phyloP scores from a whole-genome alignment of 192 early-diverging fungal species.

The Entomortierella chlamydospora region DNA sequence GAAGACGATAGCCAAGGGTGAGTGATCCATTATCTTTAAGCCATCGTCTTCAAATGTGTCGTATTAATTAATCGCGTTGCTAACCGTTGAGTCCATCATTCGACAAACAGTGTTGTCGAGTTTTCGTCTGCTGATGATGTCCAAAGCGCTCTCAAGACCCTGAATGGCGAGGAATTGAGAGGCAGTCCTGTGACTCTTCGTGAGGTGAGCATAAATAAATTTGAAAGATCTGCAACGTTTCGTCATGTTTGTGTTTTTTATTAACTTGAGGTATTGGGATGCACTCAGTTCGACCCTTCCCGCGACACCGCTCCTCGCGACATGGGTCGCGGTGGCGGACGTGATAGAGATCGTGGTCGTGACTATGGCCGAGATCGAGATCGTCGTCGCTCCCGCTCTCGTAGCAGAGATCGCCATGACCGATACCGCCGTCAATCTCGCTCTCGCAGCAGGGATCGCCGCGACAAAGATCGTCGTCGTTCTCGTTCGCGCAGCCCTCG shows the following conservation, averaged over 20 bases:
- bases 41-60: too few relatives aligned
- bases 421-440: slow-evolving; percentile 60
- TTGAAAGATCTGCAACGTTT: too few relatives aligned
- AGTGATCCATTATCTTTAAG: slow-evolving; percentile 7
- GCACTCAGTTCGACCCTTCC: slow-evolving; percentile 41
- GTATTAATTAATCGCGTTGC: too few relatives aligned
- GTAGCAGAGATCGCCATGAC: slow-evolving; percentile 60
- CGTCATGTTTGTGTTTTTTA: too few relatives aligned
- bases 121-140: slow-evolving; percentile 84
- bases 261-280: too few relatives aligned
- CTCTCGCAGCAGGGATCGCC: slow-evolving; percentile 52
- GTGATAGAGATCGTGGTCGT: slow-evolving; percentile 56
- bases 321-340: slow-evolving; percentile 50
- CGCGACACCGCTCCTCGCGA: slow-evolving; percentile 54
- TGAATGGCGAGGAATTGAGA: slow-evolving; percentile 80
- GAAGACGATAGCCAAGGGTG: slow-evolving; percentile 86
- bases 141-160: slow-evolving; percentile 85
- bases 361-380: slow-evolving; percentile 58
- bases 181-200: slow-evolving; percentile 75
- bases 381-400: slow-evolving; percentile 64
- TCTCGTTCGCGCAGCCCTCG: slow-evolving; percentile 54
- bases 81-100: not conserved
- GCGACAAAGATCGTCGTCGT: slow-evolving; percentile 62
- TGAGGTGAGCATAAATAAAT: slow-evolving; percentile 62
- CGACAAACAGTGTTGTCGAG: slow-evolving; percentile 82